Base-by-base conservation (phyloP, 192 early-diverging fungal species). In the Umbelopsis vinacea region DNA sequence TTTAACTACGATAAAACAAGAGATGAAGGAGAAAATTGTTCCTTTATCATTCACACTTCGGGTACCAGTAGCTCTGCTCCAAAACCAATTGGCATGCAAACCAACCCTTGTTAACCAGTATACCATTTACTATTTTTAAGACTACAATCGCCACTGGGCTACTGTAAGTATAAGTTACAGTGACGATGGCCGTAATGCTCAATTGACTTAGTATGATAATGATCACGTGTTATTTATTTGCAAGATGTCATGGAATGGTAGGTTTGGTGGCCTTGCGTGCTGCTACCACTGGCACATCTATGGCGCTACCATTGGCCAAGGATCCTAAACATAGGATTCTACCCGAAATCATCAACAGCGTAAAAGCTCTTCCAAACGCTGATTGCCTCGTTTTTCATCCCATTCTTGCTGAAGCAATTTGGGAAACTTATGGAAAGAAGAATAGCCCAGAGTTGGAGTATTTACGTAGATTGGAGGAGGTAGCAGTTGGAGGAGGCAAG, bases 1-100 rank as follows among this genome's bases (percentile, higher is more conserved):
- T 63, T 63, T n/a, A 33, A 29, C 57, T 63, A 37, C 15, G 57
- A 63, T 63, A 14, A 0, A 14, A 63, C 33, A 0, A 63, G 35
- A 29, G 19, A 63, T 37, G 57, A 63, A 35, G 33, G 29, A 1
- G 17, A 17, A 4, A 63, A 63, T 37, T 35, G 57, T 19, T 11
- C 10, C 5, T 6, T 37, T 4, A 63, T 63, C 33, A 19, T 63
- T 2, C 57, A 63, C 26, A 63, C 57, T 11, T 63, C 57, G 15
- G 57, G 57, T 2, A 63, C 57, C 15, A 63, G 57, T 17, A n/a
- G 57, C 17, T 63, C 33, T 12, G 57, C 57, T 35, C 57, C 57
- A 29, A 63, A 63, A 6, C 57, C 57, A 1, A 63, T 37, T 63
- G 57, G 57, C 57, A 63, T 6, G 57, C 29, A 5, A 63, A 63